Percentiles rank a stretch among this genome's conserved stretches.
phyloP scores from a whole-genome alignment of 441 rosid genomes.

The Adansonia madagascariensis region DNA sequence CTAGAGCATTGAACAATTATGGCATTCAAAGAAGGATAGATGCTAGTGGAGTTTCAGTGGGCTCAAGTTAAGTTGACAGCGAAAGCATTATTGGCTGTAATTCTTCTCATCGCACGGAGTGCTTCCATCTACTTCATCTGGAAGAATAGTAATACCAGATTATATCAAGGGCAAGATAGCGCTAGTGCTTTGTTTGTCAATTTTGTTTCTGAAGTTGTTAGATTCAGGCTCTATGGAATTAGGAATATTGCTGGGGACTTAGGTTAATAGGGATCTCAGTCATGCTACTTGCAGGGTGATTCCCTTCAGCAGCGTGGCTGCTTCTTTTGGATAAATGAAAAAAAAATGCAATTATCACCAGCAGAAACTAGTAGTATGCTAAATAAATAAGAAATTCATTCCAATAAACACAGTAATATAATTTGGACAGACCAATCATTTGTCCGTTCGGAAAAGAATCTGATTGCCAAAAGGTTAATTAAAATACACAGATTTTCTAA shows the following conservation, averaged over 20 bases:
- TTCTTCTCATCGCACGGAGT: too few relatives aligned
- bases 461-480: not conserved
- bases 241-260: not conserved
- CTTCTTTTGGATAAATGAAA: too few relatives aligned
- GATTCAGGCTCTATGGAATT: constrained; percentile 1
- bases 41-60: too few relatives aligned
- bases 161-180: not conserved
- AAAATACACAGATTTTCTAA: not conserved
- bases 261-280: not conserved
- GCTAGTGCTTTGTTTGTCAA: not conserved
- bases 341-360: not conserved
- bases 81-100: too few relatives aligned
- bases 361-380: not conserved
- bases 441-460: not conserved
- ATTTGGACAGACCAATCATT: not conserved
- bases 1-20: too few relatives aligned
- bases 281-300: not conserved
- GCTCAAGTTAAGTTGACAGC: too few relatives aligned
- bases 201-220: constrained; percentile 8
- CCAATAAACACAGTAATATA: not conserved
- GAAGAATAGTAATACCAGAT: not conserved
- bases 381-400: not conserved
- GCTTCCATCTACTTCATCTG: not conserved
- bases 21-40: too few relatives aligned
- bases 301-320: too few relatives aligned